Conservation (phyloP, 2,329 filamentous ascomycete species). For the Herpotrichia juniperi region DNA sequence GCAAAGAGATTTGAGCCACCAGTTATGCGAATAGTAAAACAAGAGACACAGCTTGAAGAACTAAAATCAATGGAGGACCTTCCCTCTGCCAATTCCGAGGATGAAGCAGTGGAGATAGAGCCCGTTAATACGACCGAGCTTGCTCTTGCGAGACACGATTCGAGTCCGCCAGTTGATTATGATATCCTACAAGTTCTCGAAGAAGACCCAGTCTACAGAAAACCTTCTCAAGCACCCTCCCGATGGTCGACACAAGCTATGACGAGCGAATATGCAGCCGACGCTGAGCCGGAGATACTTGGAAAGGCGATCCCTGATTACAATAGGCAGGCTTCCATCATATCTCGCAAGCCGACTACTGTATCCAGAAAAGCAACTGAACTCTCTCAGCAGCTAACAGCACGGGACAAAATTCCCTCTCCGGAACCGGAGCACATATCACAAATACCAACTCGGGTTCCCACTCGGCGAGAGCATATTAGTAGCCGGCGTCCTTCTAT, state of each 20-base stretch:
- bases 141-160: not conserved
- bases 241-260: slow-evolving; percentile 4
- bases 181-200: not conserved
- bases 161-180: not conserved
- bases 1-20: not conserved
- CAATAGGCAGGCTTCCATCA: not conserved
- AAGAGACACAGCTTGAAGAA: not conserved
- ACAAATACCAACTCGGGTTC: too few species aligned
- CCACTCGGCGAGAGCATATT: too few species aligned
- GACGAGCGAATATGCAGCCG: not conserved
- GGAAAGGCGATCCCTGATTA: not conserved
- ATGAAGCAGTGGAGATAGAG: not conserved
- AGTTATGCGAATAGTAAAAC: not conserved
- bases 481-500: too few species aligned
- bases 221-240: not conserved
- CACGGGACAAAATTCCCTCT: not conserved
- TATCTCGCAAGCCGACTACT: slow-evolving; percentile 1
- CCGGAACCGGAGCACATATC: not conserved
- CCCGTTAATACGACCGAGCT: not conserved
- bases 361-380: not conserved
- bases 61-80: not conserved
- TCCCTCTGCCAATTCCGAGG: not conserved
- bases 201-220: not conserved
- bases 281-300: not conserved
- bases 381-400: not conserved